Conservation (phyloP, 257 asterid genomes). For the Gentiana macrophylla region DNA sequence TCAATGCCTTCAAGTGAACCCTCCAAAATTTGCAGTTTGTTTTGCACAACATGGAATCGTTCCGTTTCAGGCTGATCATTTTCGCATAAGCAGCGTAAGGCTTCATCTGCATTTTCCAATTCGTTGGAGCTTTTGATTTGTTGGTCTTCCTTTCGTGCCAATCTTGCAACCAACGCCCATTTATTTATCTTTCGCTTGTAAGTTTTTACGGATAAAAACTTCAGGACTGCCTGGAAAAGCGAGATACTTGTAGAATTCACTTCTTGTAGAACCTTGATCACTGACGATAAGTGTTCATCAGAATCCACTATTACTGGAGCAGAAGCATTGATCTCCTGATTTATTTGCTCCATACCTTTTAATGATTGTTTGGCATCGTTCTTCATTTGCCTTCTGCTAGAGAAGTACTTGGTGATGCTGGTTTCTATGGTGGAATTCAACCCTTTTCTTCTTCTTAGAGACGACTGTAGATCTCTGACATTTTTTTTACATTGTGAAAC, state of each 20-base stretch:
- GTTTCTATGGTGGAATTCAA: slow-evolving; percentile 8
- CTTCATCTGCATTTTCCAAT: slow-evolving; percentile 15
- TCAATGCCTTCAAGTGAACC: slow-evolving; percentile 13
- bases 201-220: slow-evolving; percentile 20
- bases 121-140: slow-evolving; percentile 8
- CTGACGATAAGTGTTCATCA: slow-evolving; percentile 11
- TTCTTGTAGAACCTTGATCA: slow-evolving; percentile 16
- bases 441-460: slow-evolving; percentile 19
- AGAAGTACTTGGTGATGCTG: slow-evolving; percentile 9
- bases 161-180: slow-evolving; percentile 29
- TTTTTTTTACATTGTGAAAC: slow-evolving; percentile 14
- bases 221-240: slow-evolving; percentile 11
- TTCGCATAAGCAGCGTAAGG: slow-evolving; percentile 5
- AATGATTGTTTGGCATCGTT: slow-evolving; percentile 4
- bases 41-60: slow-evolving; percentile 8
- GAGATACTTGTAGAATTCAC: slow-evolving; percentile 9
- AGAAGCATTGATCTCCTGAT: slow-evolving; percentile 6
- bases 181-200: slow-evolving; percentile 18
- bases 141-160: slow-evolving; percentile 16
- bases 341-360: slow-evolving; percentile 8
- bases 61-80: slow-evolving; percentile 2
- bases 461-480: slow-evolving; percentile 16
- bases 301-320: slow-evolving; percentile 9
- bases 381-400: slow-evolving; percentile 16
- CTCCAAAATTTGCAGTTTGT: slow-evolving; percentile 16